Evolutionary conservation across 352 stramenopile species (phyloP).

Genomic region (Phytophthora pluvialis): DNA sequence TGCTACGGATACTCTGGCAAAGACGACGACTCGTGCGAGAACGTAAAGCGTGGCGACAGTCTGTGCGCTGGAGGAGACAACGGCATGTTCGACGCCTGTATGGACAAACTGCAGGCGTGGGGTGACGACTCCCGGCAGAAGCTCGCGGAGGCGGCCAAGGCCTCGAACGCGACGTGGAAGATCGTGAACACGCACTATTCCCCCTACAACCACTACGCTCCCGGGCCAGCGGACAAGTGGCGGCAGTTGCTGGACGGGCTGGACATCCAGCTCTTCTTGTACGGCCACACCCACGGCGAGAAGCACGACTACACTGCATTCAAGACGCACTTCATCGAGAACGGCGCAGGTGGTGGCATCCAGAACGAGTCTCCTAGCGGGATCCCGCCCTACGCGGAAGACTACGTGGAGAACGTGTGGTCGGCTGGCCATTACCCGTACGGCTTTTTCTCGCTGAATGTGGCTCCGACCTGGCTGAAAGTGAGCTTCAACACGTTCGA

Average conservation of each 20-base stretch:
- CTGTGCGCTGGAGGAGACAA: conserved; percentile 60
- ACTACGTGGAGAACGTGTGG: conserved; percentile 76
- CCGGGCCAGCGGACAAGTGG: conserved; percentile 55
- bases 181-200: conserved; percentile 89
- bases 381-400: conserved; percentile 60
- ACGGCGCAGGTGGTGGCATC: conserved; percentile 75
- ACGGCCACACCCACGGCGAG: conserved; percentile 76
- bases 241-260: conserved; percentile 58
- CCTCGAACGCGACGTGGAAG: conserved; percentile 82
- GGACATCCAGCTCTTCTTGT: conserved; percentile 70
- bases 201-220: conserved; percentile 79
- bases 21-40: conserved; percentile 58
- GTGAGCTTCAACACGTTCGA: conserved; percentile 72
- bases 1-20: conserved; percentile 79
- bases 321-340: conserved; percentile 82
- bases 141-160: conserved; percentile 57
- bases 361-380: conserved; percentile 74
- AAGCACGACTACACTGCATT: conserved; percentile 75
- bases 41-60: conserved; percentile 53
- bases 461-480: conserved; percentile 69
- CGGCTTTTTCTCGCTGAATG: conserved; percentile 68
- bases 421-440: conserved; percentile 67
- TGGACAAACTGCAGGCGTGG: conserved; percentile 67
- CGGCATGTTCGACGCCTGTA: conserved; percentile 75
- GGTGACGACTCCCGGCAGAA: conserved; percentile 59